Evolutionary conservation across 768 basidiomycete genomes (phyloP), one percentile per base, ranked within the genome.

Genomic region (Lactarius deliciosus): DNA sequence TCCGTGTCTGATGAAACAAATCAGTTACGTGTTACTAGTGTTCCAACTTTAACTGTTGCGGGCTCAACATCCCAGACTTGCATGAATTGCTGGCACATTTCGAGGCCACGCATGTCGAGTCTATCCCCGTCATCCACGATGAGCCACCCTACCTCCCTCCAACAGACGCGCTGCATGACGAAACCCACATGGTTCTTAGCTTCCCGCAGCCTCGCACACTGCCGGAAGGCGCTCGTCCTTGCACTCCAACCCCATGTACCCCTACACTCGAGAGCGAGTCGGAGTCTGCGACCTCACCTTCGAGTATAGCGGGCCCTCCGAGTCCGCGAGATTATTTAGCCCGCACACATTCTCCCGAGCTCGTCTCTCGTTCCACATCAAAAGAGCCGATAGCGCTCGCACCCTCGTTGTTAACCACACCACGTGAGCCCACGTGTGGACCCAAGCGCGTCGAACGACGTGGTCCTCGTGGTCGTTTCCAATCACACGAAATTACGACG

Each of bases 51-150:
- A 77, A 76, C 38, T 84, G 85, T 69, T 84, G 84, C 69, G 80
- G 79, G 50, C 74, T 78, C 54, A 72, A 75, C 25, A 79, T 83
- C 36, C 70, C 78, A 6, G 81, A 83, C 74, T 75, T 84, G 45
- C 84, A 85, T 70, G 79, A 78, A 45, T 77, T 84, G 22, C 75
- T 85, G 61, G 81, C 82, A 68, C 85, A 85, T 67, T 81, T 82
- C 59, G 83, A 84, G 68, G 78, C 79, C 69, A 69, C 74, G 8
- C 79, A 79, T 63, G 81, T 79, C 55, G 74, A 78, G 47, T 70
- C 64, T 5, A 60, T 60, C 25, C 61, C 65, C 10, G 25, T 64
- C 41, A 20, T 66, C 50, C 32, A 63, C 22, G 40, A 64, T 41
- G 55, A 61, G n/a, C 64, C 66, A n/a, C 45, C 47, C 25, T 69